Evolutionary conservation across 1,139 yeast species (phyloP).

Genomic region (Yamadazyma friedrichii): DNA sequence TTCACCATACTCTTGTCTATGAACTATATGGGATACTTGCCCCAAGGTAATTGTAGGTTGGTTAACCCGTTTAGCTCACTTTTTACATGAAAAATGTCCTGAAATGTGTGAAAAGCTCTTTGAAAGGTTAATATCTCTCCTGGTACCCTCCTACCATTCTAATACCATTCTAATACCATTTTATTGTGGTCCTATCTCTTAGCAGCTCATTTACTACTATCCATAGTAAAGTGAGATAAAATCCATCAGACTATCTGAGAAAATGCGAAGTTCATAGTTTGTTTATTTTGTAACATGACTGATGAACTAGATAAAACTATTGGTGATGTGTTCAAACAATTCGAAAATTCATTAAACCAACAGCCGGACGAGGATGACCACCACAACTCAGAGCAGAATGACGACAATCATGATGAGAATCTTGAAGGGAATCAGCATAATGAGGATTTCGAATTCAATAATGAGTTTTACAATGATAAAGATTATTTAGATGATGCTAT

Average conservation of each 20-base stretch:
- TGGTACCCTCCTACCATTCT: not conserved
- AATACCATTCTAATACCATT: not conserved
- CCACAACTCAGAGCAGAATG: not conserved
- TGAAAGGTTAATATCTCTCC: no score
- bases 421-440: conserved; percentile 1
- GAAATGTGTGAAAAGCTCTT: no score
- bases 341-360: conserved; percentile 15
- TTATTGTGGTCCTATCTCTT: not conserved
- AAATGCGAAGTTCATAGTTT: not conserved
- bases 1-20: no score
- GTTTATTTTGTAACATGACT: conserved; percentile 4
- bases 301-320: conserved; percentile 35
- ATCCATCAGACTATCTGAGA: not conserved
- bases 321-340: conserved; percentile 37
- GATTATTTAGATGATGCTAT: conserved; percentile 28
- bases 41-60: no score
- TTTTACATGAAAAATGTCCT: no score
- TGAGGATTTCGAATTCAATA: conserved; percentile 2
- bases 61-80: no score
- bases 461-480: conserved; percentile 14
- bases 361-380: not conserved
- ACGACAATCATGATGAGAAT: not conserved
- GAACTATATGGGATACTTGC: no score
- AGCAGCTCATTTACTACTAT: not conserved
- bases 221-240: not conserved